A percentile compares a stretch with the other conserved stretches of the same genome.
phyloP scores from a whole-genome alignment of 2,329 filamentous ascomycete species.

The Phialemonium atrogriseum region DNA sequence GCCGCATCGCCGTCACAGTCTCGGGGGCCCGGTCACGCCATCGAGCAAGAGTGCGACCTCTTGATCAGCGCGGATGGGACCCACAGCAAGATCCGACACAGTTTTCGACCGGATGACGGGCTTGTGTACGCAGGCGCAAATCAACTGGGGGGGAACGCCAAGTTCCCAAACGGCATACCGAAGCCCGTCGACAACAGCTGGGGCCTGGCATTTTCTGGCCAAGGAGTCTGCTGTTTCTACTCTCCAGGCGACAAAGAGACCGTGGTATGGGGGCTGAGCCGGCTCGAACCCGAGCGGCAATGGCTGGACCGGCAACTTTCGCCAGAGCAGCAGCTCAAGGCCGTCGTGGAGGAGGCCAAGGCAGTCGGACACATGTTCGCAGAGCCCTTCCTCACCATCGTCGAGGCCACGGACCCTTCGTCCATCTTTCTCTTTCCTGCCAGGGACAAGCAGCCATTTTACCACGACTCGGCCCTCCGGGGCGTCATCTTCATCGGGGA shows the following conservation, averaged over 20 bases:
- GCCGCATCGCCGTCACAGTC: constrained; percentile 4
- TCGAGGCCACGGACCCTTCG: constrained; percentile 27
- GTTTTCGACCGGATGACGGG: constrained; percentile 28
- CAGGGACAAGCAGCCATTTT: constrained; percentile 35
- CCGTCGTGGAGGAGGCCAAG: constrained; percentile 21
- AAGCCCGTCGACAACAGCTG: constrained; percentile 26
- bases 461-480: constrained; percentile 19
- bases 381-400: constrained; percentile 30
- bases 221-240: constrained; percentile 32
- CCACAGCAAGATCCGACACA: constrained; percentile 28
- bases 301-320: constrained; percentile 7
- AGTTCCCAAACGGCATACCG: constrained; percentile 24
- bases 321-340: constrained; percentile 10
- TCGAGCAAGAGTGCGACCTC: constrained; percentile 26
- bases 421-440: constrained; percentile 30
- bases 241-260: constrained; percentile 32
- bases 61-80: constrained; percentile 37
- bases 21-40: background rate
- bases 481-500: constrained; percentile 39
- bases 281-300: constrained; percentile 15
- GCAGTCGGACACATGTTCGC: constrained; percentile 24
- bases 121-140: constrained; percentile 31
- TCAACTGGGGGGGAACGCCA: constrained; percentile 27
- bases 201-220: constrained; percentile 29
- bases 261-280: constrained; percentile 34